phyloP scores from a whole-genome alignment of 2,329 filamentous ascomycete species.

The Sarocladium brachiariae region DNA sequence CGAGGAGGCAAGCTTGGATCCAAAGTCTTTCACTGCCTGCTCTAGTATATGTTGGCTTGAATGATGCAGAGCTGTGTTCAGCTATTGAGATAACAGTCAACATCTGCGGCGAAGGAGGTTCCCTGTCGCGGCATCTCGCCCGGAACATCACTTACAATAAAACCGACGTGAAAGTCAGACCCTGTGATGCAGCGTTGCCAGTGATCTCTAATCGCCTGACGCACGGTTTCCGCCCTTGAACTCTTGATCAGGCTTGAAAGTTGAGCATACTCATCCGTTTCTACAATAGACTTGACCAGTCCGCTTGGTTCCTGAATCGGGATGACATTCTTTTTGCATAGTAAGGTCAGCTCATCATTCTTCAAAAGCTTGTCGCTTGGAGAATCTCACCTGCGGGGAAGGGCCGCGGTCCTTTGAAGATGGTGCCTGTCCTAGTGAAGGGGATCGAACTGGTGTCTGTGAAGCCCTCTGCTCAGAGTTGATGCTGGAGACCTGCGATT shows the following conservation, averaged over 20 bases:
- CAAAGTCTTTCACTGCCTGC: slow-evolving; percentile 38
- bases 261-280: slow-evolving; percentile 15
- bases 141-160: slow-evolving; percentile 43
- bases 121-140: no score
- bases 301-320: neutral
- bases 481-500: neutral
- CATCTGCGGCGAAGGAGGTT: no score
- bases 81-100: slow-evolving; percentile 21
- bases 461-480: neutral
- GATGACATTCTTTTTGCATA: neutral
- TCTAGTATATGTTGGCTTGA: slow-evolving; percentile 30
- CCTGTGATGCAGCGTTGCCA: slow-evolving; percentile 44
- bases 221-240: slow-evolving; percentile 36
- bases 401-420: neutral
- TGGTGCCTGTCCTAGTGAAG: neutral
- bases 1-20: slow-evolving; percentile 32
- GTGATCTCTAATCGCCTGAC: slow-evolving; percentile 41
- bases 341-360: neutral
- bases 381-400: neutral
- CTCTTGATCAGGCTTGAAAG: slow-evolving; percentile 28
- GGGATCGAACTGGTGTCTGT: neutral
- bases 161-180: slow-evolving; percentile 45
- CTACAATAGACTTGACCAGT: neutral
- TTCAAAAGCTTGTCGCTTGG: neutral
- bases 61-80: slow-evolving; percentile 43